Conservation (phyloP, 2,329 filamentous ascomycete genomes). For the Penicillium sp. region DNA sequence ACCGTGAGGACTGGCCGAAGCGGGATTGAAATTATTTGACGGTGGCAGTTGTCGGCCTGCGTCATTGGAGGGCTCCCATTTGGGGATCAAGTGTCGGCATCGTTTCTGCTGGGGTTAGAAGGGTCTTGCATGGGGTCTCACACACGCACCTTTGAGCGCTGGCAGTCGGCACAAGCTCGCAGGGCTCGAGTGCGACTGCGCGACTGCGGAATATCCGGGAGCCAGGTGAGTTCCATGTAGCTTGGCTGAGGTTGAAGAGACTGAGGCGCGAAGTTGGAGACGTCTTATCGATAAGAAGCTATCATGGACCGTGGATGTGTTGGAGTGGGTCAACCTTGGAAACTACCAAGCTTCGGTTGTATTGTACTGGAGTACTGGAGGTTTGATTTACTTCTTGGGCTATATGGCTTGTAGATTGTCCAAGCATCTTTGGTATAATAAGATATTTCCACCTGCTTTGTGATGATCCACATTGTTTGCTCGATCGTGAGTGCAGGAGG, state of each 20-base stretch:
- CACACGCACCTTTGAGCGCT: slow-evolving; percentile 33
- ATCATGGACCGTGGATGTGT: background rate
- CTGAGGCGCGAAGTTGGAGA: background rate
- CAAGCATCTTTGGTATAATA: no score
- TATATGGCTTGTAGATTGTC: no score
- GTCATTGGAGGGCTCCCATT: slow-evolving; percentile 10
- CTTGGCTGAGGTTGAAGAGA: background rate
- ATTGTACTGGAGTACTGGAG: background rate
- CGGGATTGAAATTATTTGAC: background rate
- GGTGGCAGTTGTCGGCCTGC: background rate
- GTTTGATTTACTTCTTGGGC: background rate
- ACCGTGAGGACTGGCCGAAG: background rate
- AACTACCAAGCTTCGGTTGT: background rate
- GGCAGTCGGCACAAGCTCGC: slow-evolving; percentile 34
- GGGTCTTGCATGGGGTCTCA: background rate
- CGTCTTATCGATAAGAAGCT: slow-evolving; percentile 17
- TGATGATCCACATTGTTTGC: no score
- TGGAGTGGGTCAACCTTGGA: no score
- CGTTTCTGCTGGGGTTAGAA: slow-evolving; percentile 30
- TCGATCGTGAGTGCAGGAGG: no score
- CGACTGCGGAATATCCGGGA: slow-evolving; percentile 36
- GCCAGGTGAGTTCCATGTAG: slow-evolving; percentile 38
- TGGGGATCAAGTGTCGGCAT: slow-evolving; percentile 29
- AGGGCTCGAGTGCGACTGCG: slow-evolving; percentile 32
- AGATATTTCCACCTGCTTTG: no score